These are phyloP conservation scores for Phytophthora pini DNA, from an alignment of 352 stramenopile genomes.

Conservation along the genomic window DNA sequence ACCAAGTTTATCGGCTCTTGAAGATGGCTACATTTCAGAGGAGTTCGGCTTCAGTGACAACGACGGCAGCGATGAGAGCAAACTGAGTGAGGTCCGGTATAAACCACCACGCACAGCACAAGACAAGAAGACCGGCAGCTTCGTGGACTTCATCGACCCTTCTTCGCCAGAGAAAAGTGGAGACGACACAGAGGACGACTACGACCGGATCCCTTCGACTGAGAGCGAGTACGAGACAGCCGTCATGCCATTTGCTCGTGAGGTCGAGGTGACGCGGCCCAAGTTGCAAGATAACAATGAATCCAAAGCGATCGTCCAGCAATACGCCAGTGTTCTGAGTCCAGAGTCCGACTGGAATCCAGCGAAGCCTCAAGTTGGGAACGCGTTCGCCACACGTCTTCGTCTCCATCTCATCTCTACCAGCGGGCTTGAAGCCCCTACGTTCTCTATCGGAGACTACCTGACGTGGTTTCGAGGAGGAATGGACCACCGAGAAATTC, in stretches of 20 bases:
- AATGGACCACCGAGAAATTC: constrained; percentile 2
- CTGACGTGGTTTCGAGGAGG: constrained; percentile 18
- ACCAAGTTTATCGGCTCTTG: constrained; percentile 26
- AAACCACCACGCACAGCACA: neutral
- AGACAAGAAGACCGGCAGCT: constrained; percentile 27
- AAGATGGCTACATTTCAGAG: constrained; percentile 33
- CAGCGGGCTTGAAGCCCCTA: constrained; percentile 3
- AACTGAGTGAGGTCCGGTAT: constrained; percentile 7
- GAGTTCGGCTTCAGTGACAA: constrained; percentile 41
- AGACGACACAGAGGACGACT: constrained; percentile 15
- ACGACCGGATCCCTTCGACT: constrained; percentile 12
- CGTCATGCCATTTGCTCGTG: constrained; percentile 13
- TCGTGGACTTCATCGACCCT: constrained; percentile 32
- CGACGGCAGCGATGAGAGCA: constrained; percentile 24
- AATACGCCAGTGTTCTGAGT: constrained; percentile 7
- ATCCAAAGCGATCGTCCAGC: constrained; percentile 12
- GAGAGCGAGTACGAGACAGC: constrained; percentile 27
- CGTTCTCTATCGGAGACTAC: constrained; percentile 15
- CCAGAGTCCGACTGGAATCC: constrained; percentile 9
- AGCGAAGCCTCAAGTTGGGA: constrained; percentile 17
- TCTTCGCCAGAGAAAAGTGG: constrained; percentile 19
- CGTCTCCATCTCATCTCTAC: constrained; percentile 16
- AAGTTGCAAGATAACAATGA: neutral
- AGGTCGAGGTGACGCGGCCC: constrained; percentile 16
- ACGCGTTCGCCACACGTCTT: constrained; percentile 19